Evolutionary conservation across 257 asterid species (phyloP).

Genomic region (Jasminum sambac): DNA sequence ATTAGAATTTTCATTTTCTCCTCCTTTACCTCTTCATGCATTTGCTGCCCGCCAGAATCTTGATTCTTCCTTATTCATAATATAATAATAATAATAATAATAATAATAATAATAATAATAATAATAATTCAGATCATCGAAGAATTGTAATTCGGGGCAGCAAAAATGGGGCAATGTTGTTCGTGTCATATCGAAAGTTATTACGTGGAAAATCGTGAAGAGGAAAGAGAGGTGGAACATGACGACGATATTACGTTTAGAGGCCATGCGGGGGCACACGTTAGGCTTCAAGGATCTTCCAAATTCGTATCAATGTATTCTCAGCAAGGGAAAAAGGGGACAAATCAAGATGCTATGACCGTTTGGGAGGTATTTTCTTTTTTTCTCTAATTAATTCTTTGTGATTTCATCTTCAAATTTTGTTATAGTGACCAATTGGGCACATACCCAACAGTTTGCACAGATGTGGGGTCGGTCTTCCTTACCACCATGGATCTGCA

Average conservation of each 20-base stretch:
- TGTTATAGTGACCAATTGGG: no score
- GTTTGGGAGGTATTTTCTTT: constrained; percentile 81
- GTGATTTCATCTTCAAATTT: no score
- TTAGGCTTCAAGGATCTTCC: constrained; percentile 74
- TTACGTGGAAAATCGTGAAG: constrained; percentile 34
- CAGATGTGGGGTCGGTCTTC: background rate
- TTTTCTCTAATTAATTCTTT: background rate
- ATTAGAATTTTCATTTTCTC: background rate
- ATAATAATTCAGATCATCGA: background rate
- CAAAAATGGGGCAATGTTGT: constrained; percentile 82
- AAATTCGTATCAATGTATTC: constrained; percentile 57
- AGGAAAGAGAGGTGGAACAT: constrained; percentile 31
- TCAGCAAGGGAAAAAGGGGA: constrained; percentile 78
- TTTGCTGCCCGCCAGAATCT: background rate
- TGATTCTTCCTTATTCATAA: background rate
- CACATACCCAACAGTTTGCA: no score
- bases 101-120: no score
- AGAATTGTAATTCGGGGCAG: constrained; percentile 8
- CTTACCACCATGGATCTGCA: background rate
- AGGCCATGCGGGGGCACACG: constrained; percentile 68
- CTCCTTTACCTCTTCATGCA: constrained; percentile 4
- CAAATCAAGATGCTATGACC: constrained; percentile 92
- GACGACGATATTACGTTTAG: constrained; percentile 35
- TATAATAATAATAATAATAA: background rate
- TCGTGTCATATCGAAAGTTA: constrained; percentile 56